Percentiles rank a stretch among this genome's conserved stretches.
phyloP scores from a whole-genome alignment of 164 flowering plant genomes.

The Dillenia suffruticosa region DNA sequence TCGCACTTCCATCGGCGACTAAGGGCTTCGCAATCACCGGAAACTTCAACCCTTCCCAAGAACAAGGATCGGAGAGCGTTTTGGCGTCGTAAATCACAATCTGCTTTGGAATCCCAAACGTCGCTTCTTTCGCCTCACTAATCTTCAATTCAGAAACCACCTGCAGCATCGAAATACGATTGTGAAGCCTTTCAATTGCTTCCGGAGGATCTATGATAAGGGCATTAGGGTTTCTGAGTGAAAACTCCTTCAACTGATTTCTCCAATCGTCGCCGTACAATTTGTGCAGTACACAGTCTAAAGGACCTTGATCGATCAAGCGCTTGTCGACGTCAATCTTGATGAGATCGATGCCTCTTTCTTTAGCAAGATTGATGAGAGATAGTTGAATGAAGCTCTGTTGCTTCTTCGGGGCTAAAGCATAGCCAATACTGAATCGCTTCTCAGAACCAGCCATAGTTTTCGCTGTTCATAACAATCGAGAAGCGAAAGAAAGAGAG shows the following conservation, averaged over 20 bases:
- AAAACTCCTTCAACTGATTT: constrained; percentile 21
- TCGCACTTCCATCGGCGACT: constrained; percentile 80
- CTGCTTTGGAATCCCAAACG: constrained; percentile 79
- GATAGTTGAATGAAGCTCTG: constrained; percentile 38
- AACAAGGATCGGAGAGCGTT: constrained; percentile 21
- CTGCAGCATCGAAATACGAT: constrained; percentile 85
- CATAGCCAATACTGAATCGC: constrained; percentile 36
- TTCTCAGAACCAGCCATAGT: constrained; percentile 16
- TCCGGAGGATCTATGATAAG: constrained; percentile 30
- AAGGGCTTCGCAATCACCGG: constrained; percentile 87
- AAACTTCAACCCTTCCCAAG: constrained; percentile 42
- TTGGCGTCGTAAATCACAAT: constrained; percentile 46
- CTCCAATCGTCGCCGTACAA: constrained; percentile 32
- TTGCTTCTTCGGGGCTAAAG: constrained; percentile 37
- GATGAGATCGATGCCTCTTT: constrained; percentile 36
- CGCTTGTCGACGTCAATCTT: constrained; percentile 26
- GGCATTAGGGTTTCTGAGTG: constrained; percentile 19
- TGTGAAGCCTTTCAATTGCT: constrained; percentile 36
- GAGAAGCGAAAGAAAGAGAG: constrained; percentile 4
- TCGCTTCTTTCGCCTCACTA: constrained; percentile 14
- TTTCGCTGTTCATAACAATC: neutral
- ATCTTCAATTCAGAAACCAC: constrained; percentile 56
- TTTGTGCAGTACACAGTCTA: constrained; percentile 43
- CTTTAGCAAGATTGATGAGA: constrained; percentile 23
- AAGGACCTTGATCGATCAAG: constrained; percentile 38